Percentiles rank a stretch among this genome's conserved stretches.
Evolutionary conservation across 352 stramenopile genomes (phyloP).

Genomic region (Phytophthora uliginosa): DNA sequence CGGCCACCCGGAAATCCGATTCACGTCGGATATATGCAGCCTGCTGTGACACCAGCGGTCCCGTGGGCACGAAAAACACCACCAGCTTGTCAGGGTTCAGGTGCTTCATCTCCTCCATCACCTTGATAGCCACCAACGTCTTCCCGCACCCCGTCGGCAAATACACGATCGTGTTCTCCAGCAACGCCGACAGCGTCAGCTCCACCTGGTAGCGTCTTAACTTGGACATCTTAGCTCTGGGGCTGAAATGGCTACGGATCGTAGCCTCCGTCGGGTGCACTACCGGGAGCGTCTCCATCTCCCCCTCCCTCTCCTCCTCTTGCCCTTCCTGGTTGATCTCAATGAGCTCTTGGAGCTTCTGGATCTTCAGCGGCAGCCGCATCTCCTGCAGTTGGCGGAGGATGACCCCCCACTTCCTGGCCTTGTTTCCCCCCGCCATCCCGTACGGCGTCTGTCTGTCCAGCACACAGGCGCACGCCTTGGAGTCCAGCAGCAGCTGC

Average conservation of each 20-base stretch:
- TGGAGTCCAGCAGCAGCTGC: constrained; percentile 63
- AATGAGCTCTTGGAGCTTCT: constrained; percentile 32
- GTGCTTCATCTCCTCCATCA: constrained; percentile 70
- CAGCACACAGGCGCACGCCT: constrained; percentile 50
- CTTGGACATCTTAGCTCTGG: constrained; percentile 52
- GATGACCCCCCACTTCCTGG: constrained; percentile 51
- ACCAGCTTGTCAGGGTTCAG: constrained; percentile 67
- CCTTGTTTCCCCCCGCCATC: constrained; percentile 4
- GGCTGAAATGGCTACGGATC: constrained; percentile 42
- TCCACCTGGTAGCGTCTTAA: constrained; percentile 80
- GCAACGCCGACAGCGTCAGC: constrained; percentile 67
- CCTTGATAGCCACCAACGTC: constrained; percentile 80
- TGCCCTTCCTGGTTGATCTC: background rate
- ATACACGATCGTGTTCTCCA: constrained; percentile 88
- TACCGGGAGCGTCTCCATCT: constrained; percentile 17
- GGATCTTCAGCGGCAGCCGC: constrained; percentile 33
- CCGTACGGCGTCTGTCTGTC: constrained; percentile 19
- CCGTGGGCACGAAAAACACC: constrained; percentile 81
- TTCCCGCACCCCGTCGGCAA: constrained; percentile 84
- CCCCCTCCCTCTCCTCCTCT: background rate
- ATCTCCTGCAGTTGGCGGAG: constrained; percentile 42
- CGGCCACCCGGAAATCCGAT: constrained; percentile 60
- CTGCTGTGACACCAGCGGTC: constrained; percentile 81
- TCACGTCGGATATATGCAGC: constrained; percentile 76
- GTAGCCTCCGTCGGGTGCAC: constrained; percentile 41